Percentiles rank a stretch among this genome's conserved stretches.
Conservation (phyloP, 2,329 filamentous ascomycete species). For the Cordyceps javanica region DNA sequence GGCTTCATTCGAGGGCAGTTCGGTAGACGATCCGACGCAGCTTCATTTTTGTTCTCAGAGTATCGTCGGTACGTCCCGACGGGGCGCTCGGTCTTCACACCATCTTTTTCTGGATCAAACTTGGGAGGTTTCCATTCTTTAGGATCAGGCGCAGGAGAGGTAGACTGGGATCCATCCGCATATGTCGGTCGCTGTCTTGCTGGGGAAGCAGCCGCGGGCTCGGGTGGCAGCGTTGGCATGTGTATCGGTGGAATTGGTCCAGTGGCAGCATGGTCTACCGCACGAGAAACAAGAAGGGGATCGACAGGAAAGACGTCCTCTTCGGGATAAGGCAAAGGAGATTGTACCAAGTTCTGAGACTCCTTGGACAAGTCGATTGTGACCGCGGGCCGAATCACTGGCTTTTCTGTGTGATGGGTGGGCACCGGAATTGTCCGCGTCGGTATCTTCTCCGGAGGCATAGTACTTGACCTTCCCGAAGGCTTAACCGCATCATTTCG, state of each 20-base stretch:
- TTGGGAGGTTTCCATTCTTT: conserved; percentile 40
- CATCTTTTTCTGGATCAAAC: conserved; percentile 36
- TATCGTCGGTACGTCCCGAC: conserved; percentile 46
- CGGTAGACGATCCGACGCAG: conserved; percentile 44
- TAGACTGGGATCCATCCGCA: neutral
- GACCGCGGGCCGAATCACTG: neutral
- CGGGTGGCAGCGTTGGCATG: conserved; percentile 20
- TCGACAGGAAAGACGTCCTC: conserved; percentile 24
- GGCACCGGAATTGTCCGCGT: conserved; percentile 7
- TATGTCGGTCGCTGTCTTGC: neutral
- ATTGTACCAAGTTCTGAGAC: conserved; percentile 8
- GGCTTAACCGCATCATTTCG: neutral
- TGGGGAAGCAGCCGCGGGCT: neutral
- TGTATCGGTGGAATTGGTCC: conserved; percentile 14
- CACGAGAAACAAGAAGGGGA: conserved; percentile 17
- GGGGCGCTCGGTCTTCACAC: conserved; percentile 30
- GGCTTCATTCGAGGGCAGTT: conserved; percentile 63
- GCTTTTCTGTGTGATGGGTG: conserved; percentile 3
- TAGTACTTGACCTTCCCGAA: neutral
- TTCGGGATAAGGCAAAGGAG: conserved; percentile 32
- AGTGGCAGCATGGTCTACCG: conserved; percentile 2
- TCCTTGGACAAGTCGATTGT: conserved; percentile 1
- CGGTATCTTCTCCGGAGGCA: neutral
- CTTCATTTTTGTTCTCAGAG: conserved; percentile 36
- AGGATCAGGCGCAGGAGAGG: conserved; percentile 15